phyloP scores from a whole-genome alignment of 2,329 filamentous ascomycete species.

The Phialophora tarda region DNA sequence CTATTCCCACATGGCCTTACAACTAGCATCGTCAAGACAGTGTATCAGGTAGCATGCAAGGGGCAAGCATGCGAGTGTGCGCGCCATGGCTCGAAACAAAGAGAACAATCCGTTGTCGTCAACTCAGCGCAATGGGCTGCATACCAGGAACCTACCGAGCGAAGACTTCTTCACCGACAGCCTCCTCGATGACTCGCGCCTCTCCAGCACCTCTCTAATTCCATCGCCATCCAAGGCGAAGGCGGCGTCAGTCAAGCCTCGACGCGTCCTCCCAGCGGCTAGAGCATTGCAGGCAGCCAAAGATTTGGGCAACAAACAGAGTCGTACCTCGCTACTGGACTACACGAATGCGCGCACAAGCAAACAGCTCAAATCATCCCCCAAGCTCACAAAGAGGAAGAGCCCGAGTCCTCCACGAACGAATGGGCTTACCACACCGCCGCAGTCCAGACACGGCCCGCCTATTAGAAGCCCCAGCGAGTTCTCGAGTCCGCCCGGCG shows the following conservation, averaged over 20 bases:
- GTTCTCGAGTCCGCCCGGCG: constrained; percentile 46
- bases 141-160: constrained; percentile 24
- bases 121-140: constrained; percentile 26
- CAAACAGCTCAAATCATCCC: constrained; percentile 30
- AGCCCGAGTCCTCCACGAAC: constrained; percentile 41
- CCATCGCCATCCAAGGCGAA: constrained; percentile 35
- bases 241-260: constrained; percentile 35
- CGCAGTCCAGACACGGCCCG: constrained; percentile 32
- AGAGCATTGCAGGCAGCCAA: constrained; percentile 50
- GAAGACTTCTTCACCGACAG: constrained; percentile 42
- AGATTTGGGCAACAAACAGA: constrained; percentile 43
- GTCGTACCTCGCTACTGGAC: constrained; percentile 23
- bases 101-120: constrained; percentile 36
- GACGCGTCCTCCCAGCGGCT: constrained; percentile 46
- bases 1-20: constrained; percentile 8
- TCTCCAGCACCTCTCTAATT: constrained; percentile 24
- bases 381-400: constrained; percentile 38
- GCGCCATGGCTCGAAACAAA: constrained; percentile 37
- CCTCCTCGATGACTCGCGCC: constrained; percentile 36
- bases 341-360: constrained; percentile 31
- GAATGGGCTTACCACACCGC: constrained; percentile 36
- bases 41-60: constrained; percentile 28
- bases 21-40: neutral
- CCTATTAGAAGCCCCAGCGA: constrained; percentile 43
- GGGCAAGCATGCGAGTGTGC: constrained; percentile 26